Evolutionary conservation across 208 protist genomes (phyloP).

Genomic region (Borovskyia barvae): DNA sequence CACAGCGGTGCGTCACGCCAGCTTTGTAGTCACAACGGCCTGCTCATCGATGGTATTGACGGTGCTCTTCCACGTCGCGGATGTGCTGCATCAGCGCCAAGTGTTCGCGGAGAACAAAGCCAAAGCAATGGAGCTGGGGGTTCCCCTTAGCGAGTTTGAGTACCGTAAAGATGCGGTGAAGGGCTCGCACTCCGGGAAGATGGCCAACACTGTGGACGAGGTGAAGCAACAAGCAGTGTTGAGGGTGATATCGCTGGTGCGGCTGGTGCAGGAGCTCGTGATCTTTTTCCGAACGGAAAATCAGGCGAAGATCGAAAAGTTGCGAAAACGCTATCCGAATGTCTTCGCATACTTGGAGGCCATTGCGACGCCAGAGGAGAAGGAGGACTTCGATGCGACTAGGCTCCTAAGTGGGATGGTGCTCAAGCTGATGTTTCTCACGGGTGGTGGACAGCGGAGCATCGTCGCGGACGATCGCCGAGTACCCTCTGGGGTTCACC

Average conservation of each 20-base stretch:
- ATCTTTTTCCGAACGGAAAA: constrained; percentile 32
- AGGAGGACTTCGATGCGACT: constrained; percentile 28
- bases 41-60: constrained; percentile 48
- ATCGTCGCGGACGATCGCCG: constrained; percentile 56
- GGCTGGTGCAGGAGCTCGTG: constrained; percentile 29
- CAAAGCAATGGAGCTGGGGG: constrained; percentile 18
- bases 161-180: constrained; percentile 5
- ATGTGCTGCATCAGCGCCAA: constrained; percentile 33
- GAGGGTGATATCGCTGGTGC: constrained; percentile 41
- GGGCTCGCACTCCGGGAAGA: constrained; percentile 24
- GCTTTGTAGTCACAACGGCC: constrained; percentile 40
- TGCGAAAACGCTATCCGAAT: constrained; percentile 24
- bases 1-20: constrained; percentile 34
- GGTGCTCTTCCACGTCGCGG: constrained; percentile 40
- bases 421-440: constrained; percentile 60
- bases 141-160: constrained; percentile 29
- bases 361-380: constrained; percentile 16
- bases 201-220: constrained; percentile 23
- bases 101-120: constrained; percentile 19
- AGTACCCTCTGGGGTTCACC: constrained; percentile 11
- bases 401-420: constrained; percentile 27
- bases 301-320: constrained; percentile 21
- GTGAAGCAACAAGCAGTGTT: constrained; percentile 32
- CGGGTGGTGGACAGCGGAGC: constrained; percentile 54
- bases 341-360: constrained; percentile 30